A percentile compares a stretch with the other conserved stretches of the same genome.
These are phyloP conservation scores for Coemansia reversa DNA, from an alignment of 192 early-diverging fungal species.

Conservation along the genomic window DNA sequence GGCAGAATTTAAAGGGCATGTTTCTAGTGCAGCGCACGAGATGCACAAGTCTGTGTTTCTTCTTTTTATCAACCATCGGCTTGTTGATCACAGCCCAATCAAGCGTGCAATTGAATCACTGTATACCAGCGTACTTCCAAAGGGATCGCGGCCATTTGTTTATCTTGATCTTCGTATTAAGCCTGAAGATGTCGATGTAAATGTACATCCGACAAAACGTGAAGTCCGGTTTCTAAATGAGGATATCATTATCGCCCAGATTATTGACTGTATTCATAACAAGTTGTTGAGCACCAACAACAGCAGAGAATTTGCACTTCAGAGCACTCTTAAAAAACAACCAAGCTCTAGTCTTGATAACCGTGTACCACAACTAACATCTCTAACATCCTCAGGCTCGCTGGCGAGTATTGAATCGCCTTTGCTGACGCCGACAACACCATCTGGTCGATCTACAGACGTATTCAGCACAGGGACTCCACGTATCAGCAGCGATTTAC, in stretches of 20 bases:
- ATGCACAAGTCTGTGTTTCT: constrained; percentile 83
- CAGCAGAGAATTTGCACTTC: constrained; percentile 74
- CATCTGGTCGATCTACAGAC: constrained; percentile 2
- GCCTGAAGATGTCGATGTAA: constrained; percentile 91
- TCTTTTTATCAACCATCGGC: constrained; percentile 86
- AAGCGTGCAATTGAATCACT: constrained; percentile 81
- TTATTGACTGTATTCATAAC: constrained; percentile 71
- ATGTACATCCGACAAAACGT: constrained; percentile 96
- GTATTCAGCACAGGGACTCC: neutral
- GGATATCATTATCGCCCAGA: constrained; percentile 69
- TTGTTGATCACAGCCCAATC: constrained; percentile 79
- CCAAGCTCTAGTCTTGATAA: neutral
- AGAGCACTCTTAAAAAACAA: constrained; percentile 36
- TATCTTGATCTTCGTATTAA: constrained; percentile 88
- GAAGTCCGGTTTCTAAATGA: constrained; percentile 94
- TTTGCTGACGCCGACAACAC: constrained; percentile 5
- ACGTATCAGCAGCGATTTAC: constrained; percentile 3
- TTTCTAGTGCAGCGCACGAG: constrained; percentile 87
- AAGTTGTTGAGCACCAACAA: constrained; percentile 66
- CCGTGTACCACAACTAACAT: constrained; percentile 6
- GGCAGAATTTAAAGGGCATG: constrained; percentile 69
- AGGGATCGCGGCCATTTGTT: constrained; percentile 82
- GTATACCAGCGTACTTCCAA: constrained; percentile 79
- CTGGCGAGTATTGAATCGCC: neutral
- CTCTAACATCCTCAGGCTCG: constrained; percentile 6